Base-by-base conservation (phyloP, 495 filamentous ascomycete genomes). In the Penicilliopsis zonata region DNA sequence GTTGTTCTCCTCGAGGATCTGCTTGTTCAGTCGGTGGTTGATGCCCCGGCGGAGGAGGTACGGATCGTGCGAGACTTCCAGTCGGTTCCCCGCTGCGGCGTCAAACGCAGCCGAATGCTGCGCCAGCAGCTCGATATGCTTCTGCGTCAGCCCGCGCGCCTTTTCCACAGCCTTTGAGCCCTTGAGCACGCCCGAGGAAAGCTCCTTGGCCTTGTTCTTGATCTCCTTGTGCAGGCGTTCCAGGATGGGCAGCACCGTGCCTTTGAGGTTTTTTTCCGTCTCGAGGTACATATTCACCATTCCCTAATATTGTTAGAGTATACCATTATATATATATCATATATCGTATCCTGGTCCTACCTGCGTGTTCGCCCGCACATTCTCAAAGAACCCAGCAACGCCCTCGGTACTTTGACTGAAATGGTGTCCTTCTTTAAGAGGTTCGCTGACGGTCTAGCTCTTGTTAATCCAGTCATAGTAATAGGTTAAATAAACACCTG, bases 1-100 rank as follows among this genome's bases (percentile, higher is more conserved):
- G 61, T 83, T 87, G 60, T 98, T 98, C 58, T 98, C 90, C 48
- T 93, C 87, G 24, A 80, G 65, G 27, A 96, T 74, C 62, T 98
- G 90, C 59, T 84, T 87, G 63, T 82, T 74, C 12, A 98, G 67
- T 17, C 86, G 74, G 59, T 94, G 67, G 33, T 80, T 59, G 36
- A 94, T 76, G 23, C 82, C 81, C 18, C 86, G 77, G 42, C 79
- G 75, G 30, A 95, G 55, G 31, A 96, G 61, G 53, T 95, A 98
- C 10, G 92, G 90, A 55, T 98, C 90, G 18, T 90, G 72, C 3
- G 57, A 41, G 4, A 78, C 64, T 10, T 76, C 69, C 31, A 80
- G 47, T 49, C 80, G 82, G 45, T 46, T 58, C 13, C 70, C 73
- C 6, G 76, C 75, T 4, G 65, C 65, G 4, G 80, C 74, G 38